Evolutionary conservation across 163 green algal genomes (phyloP).

Genomic region (Botryococcus braunii): DNA sequence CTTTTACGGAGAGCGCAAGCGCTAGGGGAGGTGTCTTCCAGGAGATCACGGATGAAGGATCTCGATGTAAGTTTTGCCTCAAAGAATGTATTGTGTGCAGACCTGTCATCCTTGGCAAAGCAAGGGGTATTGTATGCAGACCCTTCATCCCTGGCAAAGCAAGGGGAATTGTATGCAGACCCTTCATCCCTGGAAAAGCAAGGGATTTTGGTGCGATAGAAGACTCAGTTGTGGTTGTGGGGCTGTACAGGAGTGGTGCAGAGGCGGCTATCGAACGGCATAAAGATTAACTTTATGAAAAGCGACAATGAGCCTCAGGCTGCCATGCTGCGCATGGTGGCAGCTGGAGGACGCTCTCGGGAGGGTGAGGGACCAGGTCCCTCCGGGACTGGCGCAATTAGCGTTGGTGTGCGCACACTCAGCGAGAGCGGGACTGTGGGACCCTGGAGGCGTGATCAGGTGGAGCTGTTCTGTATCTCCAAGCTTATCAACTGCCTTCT

Average conservation of each 20-base stretch:
- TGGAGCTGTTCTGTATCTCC: constrained; percentile 92
- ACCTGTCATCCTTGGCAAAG: too few species aligned
- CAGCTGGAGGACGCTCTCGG: constrained; percentile 54
- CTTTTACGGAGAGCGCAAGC: too few species aligned
- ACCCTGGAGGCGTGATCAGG: constrained; percentile 66
- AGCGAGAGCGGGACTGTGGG: constrained; percentile 77
- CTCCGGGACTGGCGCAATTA: constrained; percentile 61
- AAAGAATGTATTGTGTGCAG: too few species aligned
- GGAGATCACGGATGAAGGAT: too few species aligned
- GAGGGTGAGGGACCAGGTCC: constrained; percentile 28
- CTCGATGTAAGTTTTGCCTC: too few species aligned
- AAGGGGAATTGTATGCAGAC: too few species aligned
- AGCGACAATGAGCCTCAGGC: constrained; percentile 87
- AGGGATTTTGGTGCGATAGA: too few species aligned
- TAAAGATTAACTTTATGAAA: constrained; percentile 82
- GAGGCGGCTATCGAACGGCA: constrained; percentile 83
- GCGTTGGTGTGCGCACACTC: constrained; percentile 73
- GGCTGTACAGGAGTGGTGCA: constrained; percentile 59
- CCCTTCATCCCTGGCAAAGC: too few species aligned
- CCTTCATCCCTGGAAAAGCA: too few species aligned
- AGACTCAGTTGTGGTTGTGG: background rate
- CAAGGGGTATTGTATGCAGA: too few species aligned
- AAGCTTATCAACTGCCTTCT: constrained; percentile 92
- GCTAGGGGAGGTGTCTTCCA: too few species aligned
- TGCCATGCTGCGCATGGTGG: constrained; percentile 79